Evolutionary conservation across 345 rosid species (phyloP).

Genomic region (Gossypium anomalum): DNA sequence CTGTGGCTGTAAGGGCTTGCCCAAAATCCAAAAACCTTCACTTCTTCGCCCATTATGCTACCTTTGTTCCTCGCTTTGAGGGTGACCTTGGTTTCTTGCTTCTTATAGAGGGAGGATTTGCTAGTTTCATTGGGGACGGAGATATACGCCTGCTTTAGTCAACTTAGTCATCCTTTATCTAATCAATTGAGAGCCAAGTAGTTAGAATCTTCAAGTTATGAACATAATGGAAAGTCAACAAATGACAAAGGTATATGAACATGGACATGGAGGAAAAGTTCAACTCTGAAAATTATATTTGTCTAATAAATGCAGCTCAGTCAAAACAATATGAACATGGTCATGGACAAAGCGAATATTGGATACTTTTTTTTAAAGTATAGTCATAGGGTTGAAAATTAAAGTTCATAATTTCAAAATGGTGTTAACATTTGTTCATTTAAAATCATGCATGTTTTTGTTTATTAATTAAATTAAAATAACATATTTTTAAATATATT

Average conservation of each 20-base stretch:
- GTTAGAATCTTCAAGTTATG: background rate
- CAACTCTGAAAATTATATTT: background rate
- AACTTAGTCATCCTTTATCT: background rate
- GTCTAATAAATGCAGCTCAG: no score
- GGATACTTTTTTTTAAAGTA: no score
- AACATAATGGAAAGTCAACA: background rate
- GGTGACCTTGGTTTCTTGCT: background rate
- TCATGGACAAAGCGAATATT: no score
- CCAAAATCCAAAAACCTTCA: conserved; percentile 40
- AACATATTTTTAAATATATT: no score
- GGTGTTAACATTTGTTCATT: no score
- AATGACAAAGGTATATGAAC: background rate
- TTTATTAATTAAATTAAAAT: no score
- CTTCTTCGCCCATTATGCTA: conserved; percentile 19
- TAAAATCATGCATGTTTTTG: no score
- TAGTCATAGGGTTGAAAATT: no score
- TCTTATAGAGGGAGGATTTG: background rate
- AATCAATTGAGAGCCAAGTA: background rate
- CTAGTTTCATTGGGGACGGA: background rate
- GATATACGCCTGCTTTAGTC: background rate
- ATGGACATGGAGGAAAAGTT: background rate
- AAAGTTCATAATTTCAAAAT: no score
- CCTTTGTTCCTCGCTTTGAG: background rate
- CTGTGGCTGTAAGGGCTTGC: conserved; percentile 35
- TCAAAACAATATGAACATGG: no score